phyloP scores from a whole-genome alignment of 1,284 basidiomycete species.

The Pterulicium gracile region DNA sequence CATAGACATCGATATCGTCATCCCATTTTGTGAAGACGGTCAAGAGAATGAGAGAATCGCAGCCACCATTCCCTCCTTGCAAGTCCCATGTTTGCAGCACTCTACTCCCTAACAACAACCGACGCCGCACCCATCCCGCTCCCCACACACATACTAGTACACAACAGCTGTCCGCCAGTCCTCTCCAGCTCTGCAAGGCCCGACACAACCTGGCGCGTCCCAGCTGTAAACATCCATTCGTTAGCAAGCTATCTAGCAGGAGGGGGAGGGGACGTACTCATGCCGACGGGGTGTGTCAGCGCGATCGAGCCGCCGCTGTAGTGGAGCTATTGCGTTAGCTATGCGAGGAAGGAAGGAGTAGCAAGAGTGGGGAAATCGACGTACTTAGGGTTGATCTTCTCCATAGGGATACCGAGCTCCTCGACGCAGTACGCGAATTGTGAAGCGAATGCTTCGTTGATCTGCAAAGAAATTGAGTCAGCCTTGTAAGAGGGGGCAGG shows the following conservation, averaged over 20 bases:
- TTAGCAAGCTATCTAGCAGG: background rate
- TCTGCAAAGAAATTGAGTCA: constrained; percentile 27
- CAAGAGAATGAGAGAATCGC: too few species aligned
- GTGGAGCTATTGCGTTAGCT: constrained; percentile 6
- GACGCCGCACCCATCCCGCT: constrained; percentile 84
- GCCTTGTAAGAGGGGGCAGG: too few species aligned
- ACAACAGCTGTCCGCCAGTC: constrained; percentile 52
- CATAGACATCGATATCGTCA: too few species aligned
- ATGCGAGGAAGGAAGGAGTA: background rate
- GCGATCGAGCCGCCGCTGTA: constrained; percentile 80
- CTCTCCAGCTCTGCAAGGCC: constrained; percentile 72
- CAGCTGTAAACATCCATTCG: constrained; percentile 35
- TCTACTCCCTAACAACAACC: constrained; percentile 69
- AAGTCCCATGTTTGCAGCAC: too few species aligned
- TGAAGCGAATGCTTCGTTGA: constrained; percentile 78
- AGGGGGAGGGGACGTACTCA: constrained; percentile 45
- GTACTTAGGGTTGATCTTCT: constrained; percentile 83
- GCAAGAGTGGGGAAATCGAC: constrained; percentile 14
- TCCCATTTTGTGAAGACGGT: too few species aligned
- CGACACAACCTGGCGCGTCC: constrained; percentile 78
- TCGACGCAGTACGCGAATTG: constrained; percentile 77
- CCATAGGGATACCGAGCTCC: constrained; percentile 67
- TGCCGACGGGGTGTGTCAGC: constrained; percentile 69
- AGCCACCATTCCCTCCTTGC: too few species aligned
- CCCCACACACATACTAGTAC: constrained; percentile 85